These are phyloP conservation scores for Epichloe hybrida DNA, from an alignment of 2,329 filamentous ascomycete genomes.

Conservation along the genomic window DNA sequence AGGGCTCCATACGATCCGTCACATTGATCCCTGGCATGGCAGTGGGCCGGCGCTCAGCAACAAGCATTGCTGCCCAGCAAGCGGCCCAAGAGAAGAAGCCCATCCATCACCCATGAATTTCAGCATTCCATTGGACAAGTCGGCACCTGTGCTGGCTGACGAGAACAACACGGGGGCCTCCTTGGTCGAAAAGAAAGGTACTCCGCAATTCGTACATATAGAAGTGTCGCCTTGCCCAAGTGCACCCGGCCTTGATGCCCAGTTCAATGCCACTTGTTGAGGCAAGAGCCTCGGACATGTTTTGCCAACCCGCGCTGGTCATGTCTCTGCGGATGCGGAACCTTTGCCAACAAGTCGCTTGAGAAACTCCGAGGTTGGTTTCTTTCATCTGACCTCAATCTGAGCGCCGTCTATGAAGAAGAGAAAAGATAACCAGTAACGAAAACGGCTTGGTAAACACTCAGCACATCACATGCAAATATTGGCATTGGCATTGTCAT, in stretches of 20 bases:
- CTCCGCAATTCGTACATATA: background rate
- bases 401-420: no score
- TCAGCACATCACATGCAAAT: no score
- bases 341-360: no score
- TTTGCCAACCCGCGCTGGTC: background rate
- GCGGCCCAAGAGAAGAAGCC: background rate
- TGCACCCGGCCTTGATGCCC: background rate
- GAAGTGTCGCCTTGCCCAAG: background rate
- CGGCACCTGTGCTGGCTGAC: background rate
- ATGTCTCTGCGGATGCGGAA: background rate
- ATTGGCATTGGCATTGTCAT: no score
- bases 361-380: no score
- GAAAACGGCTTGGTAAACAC: no score
- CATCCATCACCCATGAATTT: background rate
- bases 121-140: background rate
- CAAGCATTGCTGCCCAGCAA: slow-evolving; percentile 6
- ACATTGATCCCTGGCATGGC: background rate
- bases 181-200: background rate
- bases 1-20: background rate
- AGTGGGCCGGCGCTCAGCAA: slow-evolving; percentile 1
- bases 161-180: background rate
- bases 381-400: no score
- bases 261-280: background rate
- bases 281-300: background rate
- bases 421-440: no score